A percentile compares a stretch with the other conserved stretches of the same genome.
Conservation (phyloP, 345 rosid species). For the Pistacia integerrima region DNA sequence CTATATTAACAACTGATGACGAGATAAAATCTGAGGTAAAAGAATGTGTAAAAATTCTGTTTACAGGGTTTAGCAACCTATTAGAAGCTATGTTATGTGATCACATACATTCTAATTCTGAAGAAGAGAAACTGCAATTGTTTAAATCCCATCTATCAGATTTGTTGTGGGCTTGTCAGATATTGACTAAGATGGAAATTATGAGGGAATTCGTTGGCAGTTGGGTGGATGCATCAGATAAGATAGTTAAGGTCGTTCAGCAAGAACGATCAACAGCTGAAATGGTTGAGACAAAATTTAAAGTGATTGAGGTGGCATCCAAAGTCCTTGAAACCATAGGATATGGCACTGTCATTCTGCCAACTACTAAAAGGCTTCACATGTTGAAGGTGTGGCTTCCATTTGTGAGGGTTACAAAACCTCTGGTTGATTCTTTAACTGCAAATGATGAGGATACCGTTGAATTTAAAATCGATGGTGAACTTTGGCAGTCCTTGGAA, state of each 20-base stretch:
- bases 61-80: slow-evolving; percentile 49
- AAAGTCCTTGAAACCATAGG: slow-evolving; percentile 84
- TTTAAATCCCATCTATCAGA: slow-evolving; percentile 60
- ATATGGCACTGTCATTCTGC: slow-evolving; percentile 70
- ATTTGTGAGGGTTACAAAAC: slow-evolving; percentile 65
- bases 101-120: slow-evolving; percentile 29
- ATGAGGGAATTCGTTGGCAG: slow-evolving; percentile 67
- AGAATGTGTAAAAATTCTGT: slow-evolving; percentile 54
- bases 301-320: slow-evolving; percentile 62
- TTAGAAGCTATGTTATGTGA: slow-evolving; percentile 45
- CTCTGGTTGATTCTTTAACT: slow-evolving; percentile 49
- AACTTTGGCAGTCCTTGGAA: slow-evolving; percentile 83
- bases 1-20: slow-evolving; percentile 56
- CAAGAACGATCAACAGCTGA: slow-evolving; percentile 35
- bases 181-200: slow-evolving; percentile 69
- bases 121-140: slow-evolving; percentile 31
- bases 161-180: slow-evolving; percentile 73
- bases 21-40: slow-evolving; percentile 63
- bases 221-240: slow-evolving; percentile 82
- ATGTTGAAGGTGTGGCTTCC: slow-evolving; percentile 90
- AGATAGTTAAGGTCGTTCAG: slow-evolving; percentile 48
- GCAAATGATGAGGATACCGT: slow-evolving; percentile 32
- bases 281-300: slow-evolving; percentile 47
- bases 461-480: slow-evolving; percentile 54
- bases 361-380: slow-evolving; percentile 62